Evolutionary conservation across 208 protist genomes (phyloP).

Genomic region (Tritrichomonas musculus): DNA sequence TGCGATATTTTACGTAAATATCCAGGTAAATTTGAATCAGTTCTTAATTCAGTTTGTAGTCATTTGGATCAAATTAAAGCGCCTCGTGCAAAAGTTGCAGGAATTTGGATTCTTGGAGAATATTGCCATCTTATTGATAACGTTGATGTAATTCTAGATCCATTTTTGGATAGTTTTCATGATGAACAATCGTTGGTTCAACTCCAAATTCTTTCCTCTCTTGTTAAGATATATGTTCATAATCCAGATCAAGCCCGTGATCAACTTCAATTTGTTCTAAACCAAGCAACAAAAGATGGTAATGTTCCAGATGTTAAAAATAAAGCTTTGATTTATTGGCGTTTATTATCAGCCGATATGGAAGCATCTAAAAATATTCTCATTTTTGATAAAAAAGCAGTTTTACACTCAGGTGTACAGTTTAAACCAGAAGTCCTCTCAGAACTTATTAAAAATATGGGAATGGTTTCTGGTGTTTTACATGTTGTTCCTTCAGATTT

Average conservation of each 20-base stretch:
- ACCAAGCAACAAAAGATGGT: constrained; percentile 11
- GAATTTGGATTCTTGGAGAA: constrained; percentile 53
- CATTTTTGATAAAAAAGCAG: neutral
- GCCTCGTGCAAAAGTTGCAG: constrained; percentile 7
- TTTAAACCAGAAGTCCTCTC: neutral
- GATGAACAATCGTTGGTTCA: constrained; percentile 29
- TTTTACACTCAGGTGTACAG: neutral
- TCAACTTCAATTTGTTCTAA: neutral
- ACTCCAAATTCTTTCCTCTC: neutral
- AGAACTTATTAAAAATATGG: constrained; percentile 27
- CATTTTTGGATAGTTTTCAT: constrained; percentile 31
- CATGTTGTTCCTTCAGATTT: neutral
- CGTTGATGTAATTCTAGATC: constrained; percentile 79
- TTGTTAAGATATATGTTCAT: neutral
- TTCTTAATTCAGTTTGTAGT: constrained; percentile 66
- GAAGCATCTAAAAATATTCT: neutral
- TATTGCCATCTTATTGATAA: constrained; percentile 88
- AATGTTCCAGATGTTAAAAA: constrained; percentile 10
- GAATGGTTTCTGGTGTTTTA: neutral
- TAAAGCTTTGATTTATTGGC: constrained; percentile 25
- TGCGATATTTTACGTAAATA: constrained; percentile 87
- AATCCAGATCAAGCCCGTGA: constrained; percentile 12
- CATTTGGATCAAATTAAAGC: constrained; percentile 63
- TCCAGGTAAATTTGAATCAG: constrained; percentile 59
- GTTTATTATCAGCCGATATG: neutral